phyloP scores from a whole-genome alignment of 768 basidiomycete genomes.

The Macrolepiota albuminosa region DNA sequence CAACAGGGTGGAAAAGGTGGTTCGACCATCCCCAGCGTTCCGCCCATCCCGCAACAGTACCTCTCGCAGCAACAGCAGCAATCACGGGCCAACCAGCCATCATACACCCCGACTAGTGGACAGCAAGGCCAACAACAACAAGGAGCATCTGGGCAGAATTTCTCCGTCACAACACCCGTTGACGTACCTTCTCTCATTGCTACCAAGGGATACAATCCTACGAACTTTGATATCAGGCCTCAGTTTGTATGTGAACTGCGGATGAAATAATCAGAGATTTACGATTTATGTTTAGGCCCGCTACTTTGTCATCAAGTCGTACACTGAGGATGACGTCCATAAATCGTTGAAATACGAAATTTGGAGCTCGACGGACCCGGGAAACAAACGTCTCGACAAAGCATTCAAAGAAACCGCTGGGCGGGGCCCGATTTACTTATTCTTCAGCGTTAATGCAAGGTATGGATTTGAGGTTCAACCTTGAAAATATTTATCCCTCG shows the following conservation, averaged over 20 bases:
- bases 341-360: slow-evolving; percentile 98
- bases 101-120: slow-evolving; percentile 28
- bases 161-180: slow-evolving; percentile 65
- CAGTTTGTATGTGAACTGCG: slow-evolving; percentile 50
- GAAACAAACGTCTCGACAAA: slow-evolving; percentile 95
- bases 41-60: slow-evolving; percentile 70
- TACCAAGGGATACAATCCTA: slow-evolving; percentile 88
- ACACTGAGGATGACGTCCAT: slow-evolving; percentile 98
- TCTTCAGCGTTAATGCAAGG: slow-evolving; percentile 97
- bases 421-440: slow-evolving; percentile 92
- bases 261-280: not conserved
- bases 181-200: slow-evolving; percentile 85
- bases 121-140: slow-evolving; percentile 16
- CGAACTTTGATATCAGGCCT: slow-evolving; percentile 77
- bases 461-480: slow-evolving; percentile 18
- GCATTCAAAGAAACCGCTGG: slow-evolving; percentile 95
- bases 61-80: slow-evolving; percentile 44
- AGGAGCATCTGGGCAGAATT: slow-evolving; percentile 28
- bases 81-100: slow-evolving; percentile 31
- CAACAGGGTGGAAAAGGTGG: slow-evolving; percentile 39
- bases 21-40: slow-evolving; percentile 54
- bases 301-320: slow-evolving; percentile 98
- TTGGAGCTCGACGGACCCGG: slow-evolving; percentile 95
- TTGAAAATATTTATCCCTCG: not conserved
- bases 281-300: slow-evolving; percentile 52